phyloP scores from a whole-genome alignment of 2,329 filamentous ascomycete genomes.

The Thielaviopsis musarum region DNA sequence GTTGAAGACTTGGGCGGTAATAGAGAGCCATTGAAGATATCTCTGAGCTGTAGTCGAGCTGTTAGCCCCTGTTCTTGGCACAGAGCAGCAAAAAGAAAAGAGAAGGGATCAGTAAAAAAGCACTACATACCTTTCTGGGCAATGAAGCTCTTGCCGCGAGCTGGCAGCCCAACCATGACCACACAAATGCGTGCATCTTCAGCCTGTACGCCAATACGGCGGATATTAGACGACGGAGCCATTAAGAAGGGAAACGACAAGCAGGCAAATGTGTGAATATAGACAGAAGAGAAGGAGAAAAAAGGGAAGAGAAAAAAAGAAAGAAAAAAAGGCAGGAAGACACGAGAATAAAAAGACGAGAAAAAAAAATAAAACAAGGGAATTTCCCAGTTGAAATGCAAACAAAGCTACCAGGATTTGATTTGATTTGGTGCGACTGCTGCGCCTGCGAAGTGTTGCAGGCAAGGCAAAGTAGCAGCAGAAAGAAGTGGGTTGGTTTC shows the following conservation, averaged over 20 bases:
- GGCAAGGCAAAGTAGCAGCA: background rate
- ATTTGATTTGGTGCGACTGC: background rate
- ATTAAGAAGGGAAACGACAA: slow-evolving; percentile 4
- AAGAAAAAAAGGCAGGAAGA: slow-evolving; percentile 6
- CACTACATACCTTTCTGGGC: slow-evolving; percentile 68
- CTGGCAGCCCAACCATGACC: slow-evolving; percentile 94
- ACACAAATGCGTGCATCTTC: slow-evolving; percentile 96
- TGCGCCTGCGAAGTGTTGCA: background rate
- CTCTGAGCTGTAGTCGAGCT: slow-evolving; percentile 49
- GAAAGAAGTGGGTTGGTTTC: background rate
- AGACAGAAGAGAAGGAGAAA: slow-evolving; percentile 7
- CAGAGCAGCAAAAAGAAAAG: background rate
- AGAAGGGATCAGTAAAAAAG: background rate
- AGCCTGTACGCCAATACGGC: slow-evolving; percentile 57
- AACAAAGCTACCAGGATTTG: background rate
- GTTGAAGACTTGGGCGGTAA: slow-evolving; percentile 89
- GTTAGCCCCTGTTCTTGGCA: background rate
- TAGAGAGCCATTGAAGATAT: slow-evolving; percentile 92
- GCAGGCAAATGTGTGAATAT: slow-evolving; percentile 1
- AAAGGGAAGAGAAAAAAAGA: background rate
- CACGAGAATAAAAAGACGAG: background rate
- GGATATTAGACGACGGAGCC: slow-evolving; percentile 11
- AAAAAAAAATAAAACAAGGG: background rate
- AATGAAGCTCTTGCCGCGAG: slow-evolving; percentile 91
- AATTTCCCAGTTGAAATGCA: background rate